Percentiles rank a stretch among this genome's conserved stretches.
Evolutionary conservation across 805 yeast genomes (phyloP).

Genomic region (Hemisphaericaspora nanyangensis): DNA sequence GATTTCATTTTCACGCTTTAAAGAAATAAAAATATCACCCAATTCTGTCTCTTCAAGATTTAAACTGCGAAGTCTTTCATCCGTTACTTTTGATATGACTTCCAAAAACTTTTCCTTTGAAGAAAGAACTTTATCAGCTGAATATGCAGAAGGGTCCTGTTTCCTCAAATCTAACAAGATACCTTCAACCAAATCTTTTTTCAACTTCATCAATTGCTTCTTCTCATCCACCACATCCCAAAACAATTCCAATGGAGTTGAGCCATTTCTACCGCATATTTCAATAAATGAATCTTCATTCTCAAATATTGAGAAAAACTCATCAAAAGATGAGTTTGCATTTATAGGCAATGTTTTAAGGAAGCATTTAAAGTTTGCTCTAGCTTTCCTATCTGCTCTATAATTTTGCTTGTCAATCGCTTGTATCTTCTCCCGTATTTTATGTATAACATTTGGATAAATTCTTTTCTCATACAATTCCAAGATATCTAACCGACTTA

Average conservation of each 20-base stretch:
- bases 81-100: conserved; percentile 17
- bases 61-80: conserved; percentile 25
- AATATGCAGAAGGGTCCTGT: neutral
- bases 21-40: conserved; percentile 22
- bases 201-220: conserved; percentile 50
- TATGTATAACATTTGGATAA: conserved; percentile 22
- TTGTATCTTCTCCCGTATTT: conserved; percentile 18
- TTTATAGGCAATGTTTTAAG: conserved; percentile 42
- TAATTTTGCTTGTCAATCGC: conserved; percentile 37
- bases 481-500: conserved; percentile 60
- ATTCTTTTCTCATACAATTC: conserved; percentile 42
- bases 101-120: conserved; percentile 17
- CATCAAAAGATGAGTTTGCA: conserved; percentile 57
- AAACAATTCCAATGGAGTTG: conserved; percentile 71
- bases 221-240: conserved; percentile 70
- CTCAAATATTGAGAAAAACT: conserved; percentile 47
- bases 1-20: conserved; percentile 20
- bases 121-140: neutral
- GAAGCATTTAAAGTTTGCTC: conserved; percentile 54
- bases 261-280: conserved; percentile 72
- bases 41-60: conserved; percentile 20
- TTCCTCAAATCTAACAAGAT: conserved; percentile 34
- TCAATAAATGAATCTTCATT: conserved; percentile 55
- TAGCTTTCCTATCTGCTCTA: conserved; percentile 58
- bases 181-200: conserved; percentile 57